phyloP scores from a whole-genome alignment of 257 asterid genomes.

The Vinca minor region DNA sequence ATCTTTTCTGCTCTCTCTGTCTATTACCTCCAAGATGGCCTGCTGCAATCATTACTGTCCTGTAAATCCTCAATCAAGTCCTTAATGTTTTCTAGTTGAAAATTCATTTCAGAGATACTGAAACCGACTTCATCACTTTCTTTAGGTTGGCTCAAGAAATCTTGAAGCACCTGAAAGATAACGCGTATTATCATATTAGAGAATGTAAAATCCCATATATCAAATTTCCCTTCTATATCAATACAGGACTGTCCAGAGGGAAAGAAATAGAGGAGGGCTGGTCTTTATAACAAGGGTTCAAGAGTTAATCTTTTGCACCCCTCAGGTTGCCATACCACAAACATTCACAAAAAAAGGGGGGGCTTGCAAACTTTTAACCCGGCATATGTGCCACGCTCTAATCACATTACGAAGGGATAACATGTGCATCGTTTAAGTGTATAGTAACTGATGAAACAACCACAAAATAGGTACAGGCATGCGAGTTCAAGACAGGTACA shows the following conservation, averaged over 20 bases:
- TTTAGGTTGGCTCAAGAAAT: constrained; percentile 64
- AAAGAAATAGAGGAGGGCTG: not conserved
- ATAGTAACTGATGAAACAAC: not conserved
- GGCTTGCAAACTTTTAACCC: not conserved
- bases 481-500: not conserved
- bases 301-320: not conserved
- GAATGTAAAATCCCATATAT: not conserved
- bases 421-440: not conserved
- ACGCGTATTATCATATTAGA: constrained; percentile 6
- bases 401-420: not conserved
- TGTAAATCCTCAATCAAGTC: constrained; percentile 60
- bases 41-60: constrained; percentile 46
- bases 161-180: constrained; percentile 57
- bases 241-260: not conserved
- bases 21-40: constrained; percentile 62
- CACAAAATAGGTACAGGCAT: not conserved
- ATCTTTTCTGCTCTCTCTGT: constrained; percentile 2
- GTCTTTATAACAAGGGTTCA: not conserved
- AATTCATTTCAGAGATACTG: constrained; percentile 38
- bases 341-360: not conserved
- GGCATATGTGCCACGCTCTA: not conserved
- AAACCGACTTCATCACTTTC: constrained; percentile 40
- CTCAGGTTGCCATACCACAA: not conserved
- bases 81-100: constrained; percentile 54
- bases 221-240: not conserved